Base-by-base conservation (phyloP, 176 grass and related monocot species). In the Bromus sterilis region DNA sequence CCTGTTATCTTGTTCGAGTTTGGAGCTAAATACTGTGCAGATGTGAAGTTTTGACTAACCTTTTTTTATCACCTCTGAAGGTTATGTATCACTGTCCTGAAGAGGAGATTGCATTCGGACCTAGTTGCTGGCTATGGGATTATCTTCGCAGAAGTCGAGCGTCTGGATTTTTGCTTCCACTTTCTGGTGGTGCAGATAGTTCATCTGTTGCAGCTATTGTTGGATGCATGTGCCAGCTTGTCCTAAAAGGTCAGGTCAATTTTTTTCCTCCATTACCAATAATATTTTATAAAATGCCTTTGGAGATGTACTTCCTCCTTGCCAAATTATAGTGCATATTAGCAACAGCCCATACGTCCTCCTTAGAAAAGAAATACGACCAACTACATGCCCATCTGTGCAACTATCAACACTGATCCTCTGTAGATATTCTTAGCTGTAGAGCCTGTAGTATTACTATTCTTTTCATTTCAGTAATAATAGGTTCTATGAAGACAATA, bases 121-220 rank as follows among this genome's bases (percentile, higher is more conserved):
- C 95, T 86, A 95, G 95, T 78, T 98, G 92, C 87, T 98, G 95
- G 95, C 73, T 98, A 29, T 95, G 95, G 95, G 95, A 98, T 91
- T 98, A 98, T 91, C 66, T 98, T 51, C 76, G 95, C 69, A 93
- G 95, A 85, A 98, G 92, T 74, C 86, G 91, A 80, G 92, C 95
- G 49, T 95, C 92, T 6, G 95, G 95, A n/a, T 95, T 98, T 87
- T 78, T 98, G 86, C 95, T 98, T 88, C 95, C 95, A 55, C 90
- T 98, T 79, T 98, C 95, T 59, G 95, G 95, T 85, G 95, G 95
- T 31, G 95, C 95, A 0, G 95, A 98, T 90, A 98, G 95, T 93
- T 98, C 95, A 56, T 85, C 92, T 42, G 95, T 98, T 89, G 95
- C 95, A 25, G 95, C 95, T 66, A 94, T 98, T 75, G 92, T 98